Evolutionary conservation across 2,329 filamentous ascomycete genomes (phyloP).

Genomic region (Pseudogymnoascus sp.): DNA sequence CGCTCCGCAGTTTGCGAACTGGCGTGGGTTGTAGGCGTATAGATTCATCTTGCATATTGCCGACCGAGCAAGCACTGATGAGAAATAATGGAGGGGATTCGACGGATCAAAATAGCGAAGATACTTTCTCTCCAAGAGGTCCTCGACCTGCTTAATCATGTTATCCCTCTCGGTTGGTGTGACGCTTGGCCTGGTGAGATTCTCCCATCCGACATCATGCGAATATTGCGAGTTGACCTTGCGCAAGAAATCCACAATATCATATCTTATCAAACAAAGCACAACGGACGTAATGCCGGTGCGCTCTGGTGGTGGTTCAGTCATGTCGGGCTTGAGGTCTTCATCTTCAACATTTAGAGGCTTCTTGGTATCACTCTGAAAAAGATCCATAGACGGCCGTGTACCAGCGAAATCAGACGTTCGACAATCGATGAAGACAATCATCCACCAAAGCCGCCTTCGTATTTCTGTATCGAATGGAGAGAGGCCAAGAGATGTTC

Average conservation of each 20-base stretch:
- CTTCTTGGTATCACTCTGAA: slow-evolving; percentile 37
- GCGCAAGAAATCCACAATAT: slow-evolving; percentile 34
- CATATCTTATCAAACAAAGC: slow-evolving; percentile 28
- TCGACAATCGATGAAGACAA: slow-evolving; percentile 45
- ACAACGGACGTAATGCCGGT: slow-evolving; percentile 39
- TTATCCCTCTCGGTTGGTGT: slow-evolving; percentile 17
- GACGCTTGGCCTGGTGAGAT: slow-evolving; percentile 12
- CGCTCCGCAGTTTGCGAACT: slow-evolving; percentile 12
- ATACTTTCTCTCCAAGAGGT: slow-evolving; percentile 30
- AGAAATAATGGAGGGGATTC: slow-evolving; percentile 18
- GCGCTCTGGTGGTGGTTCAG: slow-evolving; percentile 34
- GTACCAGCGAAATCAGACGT: slow-evolving; percentile 40
- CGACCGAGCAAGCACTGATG: slow-evolving; percentile 13
- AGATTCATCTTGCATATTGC: slow-evolving; percentile 21
- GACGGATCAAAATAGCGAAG: slow-evolving; percentile 31
- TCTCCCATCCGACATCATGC: slow-evolving; percentile 16
- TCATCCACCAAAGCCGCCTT: slow-evolving; percentile 51
- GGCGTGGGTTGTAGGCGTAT: slow-evolving; percentile 19
- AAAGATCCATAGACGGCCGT: slow-evolving; percentile 33
- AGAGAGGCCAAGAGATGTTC: slow-evolving; percentile 39
- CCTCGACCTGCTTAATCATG: slow-evolving; percentile 30
- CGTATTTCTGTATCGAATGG: slow-evolving; percentile 46
- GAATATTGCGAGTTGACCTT: slow-evolving; percentile 28
- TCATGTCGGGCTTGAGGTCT: slow-evolving; percentile 38
- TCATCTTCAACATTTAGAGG: slow-evolving; percentile 47